Conservation (phyloP, 2,329 filamentous ascomycete species). For the Verticillium klebahnii region DNA sequence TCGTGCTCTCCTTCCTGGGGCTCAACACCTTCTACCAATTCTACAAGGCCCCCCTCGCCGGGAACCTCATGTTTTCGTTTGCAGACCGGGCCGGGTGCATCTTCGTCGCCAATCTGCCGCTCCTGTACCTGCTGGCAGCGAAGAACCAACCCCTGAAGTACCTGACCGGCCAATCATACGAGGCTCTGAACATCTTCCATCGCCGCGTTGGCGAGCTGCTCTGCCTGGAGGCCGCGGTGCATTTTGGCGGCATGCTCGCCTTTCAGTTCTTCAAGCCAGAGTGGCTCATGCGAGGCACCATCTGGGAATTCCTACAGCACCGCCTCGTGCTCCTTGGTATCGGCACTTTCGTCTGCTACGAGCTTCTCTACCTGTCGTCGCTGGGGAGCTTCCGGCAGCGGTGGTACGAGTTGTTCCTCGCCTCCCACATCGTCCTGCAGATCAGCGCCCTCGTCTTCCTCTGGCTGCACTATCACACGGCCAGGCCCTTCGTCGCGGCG, state of each 20-base stretch:
- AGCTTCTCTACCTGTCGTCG: slow-evolving; percentile 58
- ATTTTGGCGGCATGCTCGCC: slow-evolving; percentile 48
- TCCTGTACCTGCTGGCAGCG: slow-evolving; percentile 59
- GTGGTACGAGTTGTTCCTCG: slow-evolving; percentile 39
- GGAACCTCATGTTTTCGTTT: slow-evolving; percentile 50
- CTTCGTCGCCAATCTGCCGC: slow-evolving; percentile 42
- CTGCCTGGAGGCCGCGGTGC: slow-evolving; percentile 54
- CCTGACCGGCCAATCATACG: slow-evolving; percentile 61
- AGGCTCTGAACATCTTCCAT: slow-evolving; percentile 62
- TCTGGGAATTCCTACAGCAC: slow-evolving; percentile 45
- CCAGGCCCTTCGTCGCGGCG: slow-evolving; percentile 46
- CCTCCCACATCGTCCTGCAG: slow-evolving; percentile 34
- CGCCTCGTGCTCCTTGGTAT: slow-evolving; percentile 50
- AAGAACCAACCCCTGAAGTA: slow-evolving; percentile 61
- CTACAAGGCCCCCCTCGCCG: slow-evolving; percentile 42
- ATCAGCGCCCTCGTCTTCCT: slow-evolving; percentile 44
- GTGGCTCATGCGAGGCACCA: slow-evolving; percentile 34
- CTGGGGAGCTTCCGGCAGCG: slow-evolving; percentile 41
- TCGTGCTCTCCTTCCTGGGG: slow-evolving; percentile 44
- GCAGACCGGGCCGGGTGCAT: slow-evolving; percentile 53
- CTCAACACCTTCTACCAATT: slow-evolving; percentile 56
- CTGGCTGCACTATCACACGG: slow-evolving; percentile 53
- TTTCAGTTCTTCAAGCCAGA: slow-evolving; percentile 49
- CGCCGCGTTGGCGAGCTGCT: slow-evolving; percentile 58
- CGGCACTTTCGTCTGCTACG: slow-evolving; percentile 51